These are phyloP conservation scores for Neonectria sp. DNA, from an alignment of 2,329 filamentous ascomycete species.

Conservation along the genomic window DNA sequence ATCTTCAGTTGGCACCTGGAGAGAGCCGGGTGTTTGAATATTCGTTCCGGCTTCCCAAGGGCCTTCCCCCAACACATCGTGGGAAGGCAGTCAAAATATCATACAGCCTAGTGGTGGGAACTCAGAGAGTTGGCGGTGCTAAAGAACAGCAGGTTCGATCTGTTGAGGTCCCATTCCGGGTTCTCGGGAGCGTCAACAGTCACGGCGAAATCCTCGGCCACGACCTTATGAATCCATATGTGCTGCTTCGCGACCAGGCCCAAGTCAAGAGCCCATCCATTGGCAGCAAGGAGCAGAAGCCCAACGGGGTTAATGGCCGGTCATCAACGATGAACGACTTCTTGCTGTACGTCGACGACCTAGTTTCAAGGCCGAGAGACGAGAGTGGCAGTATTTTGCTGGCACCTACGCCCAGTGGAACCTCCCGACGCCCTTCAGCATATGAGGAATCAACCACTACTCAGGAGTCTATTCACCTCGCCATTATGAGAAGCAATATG, in stretches of 20 bases:
- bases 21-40: slow-evolving; percentile 93
- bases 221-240: slow-evolving; percentile 94
- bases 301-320: slow-evolving; percentile 48
- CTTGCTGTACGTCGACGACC: slow-evolving; percentile 81
- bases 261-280: slow-evolving; percentile 65
- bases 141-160: slow-evolving; percentile 88
- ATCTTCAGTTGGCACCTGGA: slow-evolving; percentile 87
- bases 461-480: slow-evolving; percentile 91
- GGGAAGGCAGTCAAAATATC: slow-evolving; percentile 95
- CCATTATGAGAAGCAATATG: slow-evolving; percentile 87
- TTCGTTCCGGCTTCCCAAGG: slow-evolving; percentile 86
- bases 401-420: slow-evolving; percentile 76
- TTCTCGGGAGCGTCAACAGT: slow-evolving; percentile 92
- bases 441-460: slow-evolving; percentile 73
- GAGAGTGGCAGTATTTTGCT: slow-evolving; percentile 73
- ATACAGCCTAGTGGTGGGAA: slow-evolving; percentile 93
- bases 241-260: slow-evolving; percentile 88
- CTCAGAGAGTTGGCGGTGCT: slow-evolving; percentile 84
- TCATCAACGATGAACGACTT: slow-evolving; percentile 75
- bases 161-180: slow-evolving; percentile 93
- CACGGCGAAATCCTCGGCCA: slow-evolving; percentile 92
- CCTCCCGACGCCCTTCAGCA: slow-evolving; percentile 69
- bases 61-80: slow-evolving; percentile 90
- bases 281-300: slow-evolving; percentile 46
- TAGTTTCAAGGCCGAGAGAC: slow-evolving; percentile 73